Evolutionary conservation across 208 protist genomes (phyloP), one percentile per base, ranked within the genome.

Genomic region (Acanthamoeba castellanii): DNA sequence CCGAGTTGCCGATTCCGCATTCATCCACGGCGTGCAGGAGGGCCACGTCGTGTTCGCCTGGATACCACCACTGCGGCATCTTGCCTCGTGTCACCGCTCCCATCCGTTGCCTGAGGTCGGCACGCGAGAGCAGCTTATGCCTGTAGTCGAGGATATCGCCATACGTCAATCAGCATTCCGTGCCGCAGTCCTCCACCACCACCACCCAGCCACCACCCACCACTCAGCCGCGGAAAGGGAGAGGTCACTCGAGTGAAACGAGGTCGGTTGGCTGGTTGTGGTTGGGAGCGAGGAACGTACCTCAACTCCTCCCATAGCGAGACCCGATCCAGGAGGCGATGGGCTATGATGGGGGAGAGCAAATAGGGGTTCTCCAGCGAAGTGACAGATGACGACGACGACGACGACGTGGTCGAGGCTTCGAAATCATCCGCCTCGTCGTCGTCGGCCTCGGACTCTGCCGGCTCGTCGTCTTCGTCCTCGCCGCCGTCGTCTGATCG

Each of bases 1-100:
- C 52, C 8, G 82, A 37, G 52, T 90, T 90, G 82, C 82, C 82
- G 22, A 90, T 90, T 37, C 82, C 82, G 22, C 82, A 90, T 27
- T 66, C 32, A 25, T 90, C 82, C 11, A 90, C 52, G 61, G 82
- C 82, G 20, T 64, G 45, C 37, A 90, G n/a, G 5, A 90, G 52
- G 3, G 30, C 52, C 47, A 90, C 2, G n/a, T 90, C 82, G 82
- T 90, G 82, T 37, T 57, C 55, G 11, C 47, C 47, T 3, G 47
- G 37, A 64, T 20, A 68, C 82, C 82, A 90, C 82, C 82, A 90
- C 52, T 14, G 55, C 16, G 82, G 82, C 82, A 90, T 90, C 42
- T 90, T 90, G 20, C 74, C 74, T 22, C 34, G 74, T 7, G 74
- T 66, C 11, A 66, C 59, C 18, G 59, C 59, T 6, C 59, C 22